Conservation (phyloP, 2,329 filamentous ascomycete genomes). For the Teratosphaeria viscida region DNA sequence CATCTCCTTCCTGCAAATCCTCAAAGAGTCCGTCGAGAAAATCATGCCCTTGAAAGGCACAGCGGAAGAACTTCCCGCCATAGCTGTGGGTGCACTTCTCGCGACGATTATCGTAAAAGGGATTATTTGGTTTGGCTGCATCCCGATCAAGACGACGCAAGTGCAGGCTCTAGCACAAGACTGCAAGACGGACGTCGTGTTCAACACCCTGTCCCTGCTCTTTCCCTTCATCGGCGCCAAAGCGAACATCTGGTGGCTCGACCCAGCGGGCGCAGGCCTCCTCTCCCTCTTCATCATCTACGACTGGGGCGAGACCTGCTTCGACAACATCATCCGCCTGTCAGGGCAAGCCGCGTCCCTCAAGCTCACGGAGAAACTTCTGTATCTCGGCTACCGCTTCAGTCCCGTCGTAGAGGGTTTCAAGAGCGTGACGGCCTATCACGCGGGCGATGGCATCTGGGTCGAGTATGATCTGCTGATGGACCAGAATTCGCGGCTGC, state of each 20-base stretch:
- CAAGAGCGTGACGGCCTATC: constrained; percentile 42
- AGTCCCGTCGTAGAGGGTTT: constrained; percentile 25
- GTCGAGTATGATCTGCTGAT: constrained; percentile 53
- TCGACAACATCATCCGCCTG: constrained; percentile 49
- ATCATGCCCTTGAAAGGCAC: constrained; percentile 40
- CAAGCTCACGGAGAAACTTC: constrained; percentile 44
- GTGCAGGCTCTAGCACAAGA: constrained; percentile 54
- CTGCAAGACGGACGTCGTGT: constrained; percentile 54
- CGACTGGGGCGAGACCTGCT: constrained; percentile 55
- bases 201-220: constrained; percentile 53
- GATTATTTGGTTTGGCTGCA: constrained; percentile 50
- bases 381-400: constrained; percentile 46
- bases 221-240: constrained; percentile 53
- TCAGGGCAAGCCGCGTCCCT: constrained; percentile 48
- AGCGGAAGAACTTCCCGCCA: constrained; percentile 40
- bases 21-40: constrained; percentile 50
- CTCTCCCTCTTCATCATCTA: constrained; percentile 58
- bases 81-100: constrained; percentile 48
- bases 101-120: constrained; percentile 50
- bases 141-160: constrained; percentile 51
- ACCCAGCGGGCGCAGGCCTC: constrained; percentile 50
- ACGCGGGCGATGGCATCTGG: constrained; percentile 53
- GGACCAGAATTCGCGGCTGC: constrained; percentile 42
- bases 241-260: constrained; percentile 55
- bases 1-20: constrained; percentile 51